Conservation (phyloP, 106 monocot species). For the Posidonia australis region DNA sequence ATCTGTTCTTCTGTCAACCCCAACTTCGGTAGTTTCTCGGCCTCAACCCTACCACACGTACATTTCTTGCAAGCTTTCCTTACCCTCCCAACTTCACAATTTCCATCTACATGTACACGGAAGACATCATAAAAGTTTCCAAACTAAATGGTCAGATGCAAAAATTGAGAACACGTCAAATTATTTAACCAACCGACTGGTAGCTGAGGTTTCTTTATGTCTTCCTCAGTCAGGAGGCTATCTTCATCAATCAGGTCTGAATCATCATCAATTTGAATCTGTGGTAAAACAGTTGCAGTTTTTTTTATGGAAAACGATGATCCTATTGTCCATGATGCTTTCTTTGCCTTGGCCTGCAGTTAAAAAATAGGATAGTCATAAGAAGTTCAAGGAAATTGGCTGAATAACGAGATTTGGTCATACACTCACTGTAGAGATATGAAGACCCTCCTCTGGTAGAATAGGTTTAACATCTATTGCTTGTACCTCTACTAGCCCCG, state of each 20-base stretch:
- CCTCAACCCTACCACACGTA: conserved; percentile 81
- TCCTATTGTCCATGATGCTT: conserved; percentile 64
- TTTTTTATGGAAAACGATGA: conserved; percentile 68
- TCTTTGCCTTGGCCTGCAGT: conserved; percentile 60
- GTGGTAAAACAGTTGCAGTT: conserved; percentile 31
- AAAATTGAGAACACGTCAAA: background rate
- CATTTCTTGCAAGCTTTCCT: conserved; percentile 95
- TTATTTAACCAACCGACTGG: conserved; percentile 31
- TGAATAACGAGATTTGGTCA: background rate
- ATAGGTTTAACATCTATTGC: conserved; percentile 24
- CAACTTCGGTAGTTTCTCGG: conserved; percentile 56
- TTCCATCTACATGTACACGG: conserved; percentile 33
- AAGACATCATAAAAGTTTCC: background rate
- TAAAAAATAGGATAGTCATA: background rate
- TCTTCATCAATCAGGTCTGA: conserved; percentile 91
- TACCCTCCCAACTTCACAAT: conserved; percentile 76
- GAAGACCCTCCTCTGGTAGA: conserved; percentile 7
- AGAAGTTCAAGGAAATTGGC: background rate
- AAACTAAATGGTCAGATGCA: background rate
- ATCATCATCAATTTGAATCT: conserved; percentile 72
- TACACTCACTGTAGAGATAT: conserved; percentile 24
- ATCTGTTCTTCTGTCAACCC: conserved; percentile 69
- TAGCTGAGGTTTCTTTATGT: conserved; percentile 62
- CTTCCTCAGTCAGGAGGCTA: conserved; percentile 68
- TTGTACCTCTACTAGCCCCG: conserved; percentile 57